These are phyloP conservation scores for Carallia pectinifolia DNA, from an alignment of 345 rosid species.

Conservation along the genomic window DNA sequence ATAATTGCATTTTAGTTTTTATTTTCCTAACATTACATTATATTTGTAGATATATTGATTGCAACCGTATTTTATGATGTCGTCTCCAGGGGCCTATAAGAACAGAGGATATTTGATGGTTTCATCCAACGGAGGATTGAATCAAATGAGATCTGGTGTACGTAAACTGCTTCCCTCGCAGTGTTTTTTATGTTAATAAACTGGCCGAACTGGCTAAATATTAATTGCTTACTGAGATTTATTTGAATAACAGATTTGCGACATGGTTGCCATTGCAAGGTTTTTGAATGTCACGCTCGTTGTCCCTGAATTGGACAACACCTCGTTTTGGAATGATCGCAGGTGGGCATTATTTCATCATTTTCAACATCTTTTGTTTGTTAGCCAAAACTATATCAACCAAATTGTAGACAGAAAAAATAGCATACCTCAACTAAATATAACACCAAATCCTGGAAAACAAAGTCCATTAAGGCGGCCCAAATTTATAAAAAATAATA, in stretches of 20 bases:
- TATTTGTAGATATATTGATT: too few relatives aligned
- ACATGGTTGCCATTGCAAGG: conserved; percentile 38
- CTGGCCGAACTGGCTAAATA: background rate
- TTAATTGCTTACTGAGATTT: background rate
- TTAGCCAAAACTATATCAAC: too few relatives aligned
- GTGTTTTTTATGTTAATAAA: background rate
- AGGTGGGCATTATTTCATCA: conserved; percentile 12
- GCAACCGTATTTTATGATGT: too few relatives aligned
- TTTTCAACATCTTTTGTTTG: background rate
- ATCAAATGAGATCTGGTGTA: conserved; percentile 42
- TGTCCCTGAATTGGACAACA: conserved; percentile 39
- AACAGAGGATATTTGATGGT: conserved; percentile 34
- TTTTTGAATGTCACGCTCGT: conserved; percentile 30
- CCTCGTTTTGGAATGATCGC: conserved; percentile 36
- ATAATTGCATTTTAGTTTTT: too few relatives aligned
- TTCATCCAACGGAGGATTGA: conserved; percentile 41
- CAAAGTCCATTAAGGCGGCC: too few relatives aligned
- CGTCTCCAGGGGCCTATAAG: conserved; percentile 24
- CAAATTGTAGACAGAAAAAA: too few relatives aligned
- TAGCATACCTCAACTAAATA: too few relatives aligned
- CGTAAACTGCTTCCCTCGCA: background rate
- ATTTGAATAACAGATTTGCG: conserved; percentile 26
- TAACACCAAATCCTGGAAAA: too few relatives aligned
- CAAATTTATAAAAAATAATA: too few relatives aligned
- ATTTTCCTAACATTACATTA: too few relatives aligned